Evolutionary conservation across 2,329 filamentous ascomycete genomes (phyloP).

Genomic region (Xenoacremonium recifei): DNA sequence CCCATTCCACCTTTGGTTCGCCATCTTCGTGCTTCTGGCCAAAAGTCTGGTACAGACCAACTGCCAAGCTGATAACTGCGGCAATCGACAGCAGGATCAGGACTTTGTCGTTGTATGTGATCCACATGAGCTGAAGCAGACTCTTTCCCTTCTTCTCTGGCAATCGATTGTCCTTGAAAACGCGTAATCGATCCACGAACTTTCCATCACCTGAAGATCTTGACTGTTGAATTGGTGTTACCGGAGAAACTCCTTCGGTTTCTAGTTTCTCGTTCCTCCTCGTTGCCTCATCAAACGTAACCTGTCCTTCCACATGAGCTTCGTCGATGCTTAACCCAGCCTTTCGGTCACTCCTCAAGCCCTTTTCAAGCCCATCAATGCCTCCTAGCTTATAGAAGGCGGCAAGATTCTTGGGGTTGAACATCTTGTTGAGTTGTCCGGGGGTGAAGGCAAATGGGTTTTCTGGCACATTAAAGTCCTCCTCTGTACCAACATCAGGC

Average conservation of each 20-base stretch:
- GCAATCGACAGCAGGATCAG: slow-evolving; percentile 70
- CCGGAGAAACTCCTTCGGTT: slow-evolving; percentile 26
- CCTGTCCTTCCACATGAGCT: slow-evolving; percentile 57
- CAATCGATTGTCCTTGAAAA: slow-evolving; percentile 70
- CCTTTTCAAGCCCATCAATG: slow-evolving; percentile 73
- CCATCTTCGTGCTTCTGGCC: slow-evolving; percentile 51
- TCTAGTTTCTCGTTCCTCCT: slow-evolving; percentile 32
- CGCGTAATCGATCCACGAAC: slow-evolving; percentile 65
- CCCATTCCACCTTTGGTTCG: slow-evolving; percentile 67
- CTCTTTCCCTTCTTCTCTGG: slow-evolving; percentile 74
- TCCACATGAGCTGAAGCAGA: slow-evolving; percentile 73
- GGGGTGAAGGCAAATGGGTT: slow-evolving; percentile 86
- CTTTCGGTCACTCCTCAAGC: slow-evolving; percentile 69
- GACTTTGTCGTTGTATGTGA: slow-evolving; percentile 82
- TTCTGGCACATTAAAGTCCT: slow-evolving; percentile 71
- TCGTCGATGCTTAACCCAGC: slow-evolving; percentile 79
- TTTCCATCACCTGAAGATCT: slow-evolving; percentile 24
- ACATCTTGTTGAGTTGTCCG: slow-evolving; percentile 81
- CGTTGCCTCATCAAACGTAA: slow-evolving; percentile 72
- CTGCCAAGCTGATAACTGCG: slow-evolving; percentile 68
- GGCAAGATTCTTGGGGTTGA: slow-evolving; percentile 82
- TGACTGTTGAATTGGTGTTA: slow-evolving; percentile 2
- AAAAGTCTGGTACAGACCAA: slow-evolving; percentile 75
- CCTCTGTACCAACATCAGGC: slow-evolving; percentile 73
- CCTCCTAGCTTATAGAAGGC: slow-evolving; percentile 83